These are phyloP conservation scores for Calonectria hongkongensis DNA, from an alignment of 2,329 filamentous ascomycete genomes.

Conservation along the genomic window DNA sequence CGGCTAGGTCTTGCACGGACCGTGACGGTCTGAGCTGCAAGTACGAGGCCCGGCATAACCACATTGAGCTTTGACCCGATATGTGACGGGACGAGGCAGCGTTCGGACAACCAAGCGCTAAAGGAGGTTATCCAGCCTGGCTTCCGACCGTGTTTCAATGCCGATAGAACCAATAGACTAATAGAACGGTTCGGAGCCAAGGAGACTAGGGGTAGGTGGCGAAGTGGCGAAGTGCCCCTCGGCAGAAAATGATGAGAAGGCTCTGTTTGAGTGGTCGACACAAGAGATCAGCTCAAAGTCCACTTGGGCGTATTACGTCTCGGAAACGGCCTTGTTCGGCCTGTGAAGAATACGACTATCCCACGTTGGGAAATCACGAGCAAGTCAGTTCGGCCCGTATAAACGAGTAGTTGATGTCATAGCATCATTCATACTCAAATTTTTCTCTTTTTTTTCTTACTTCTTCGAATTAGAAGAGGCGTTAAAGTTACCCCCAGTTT, in stretches of 20 bases:
- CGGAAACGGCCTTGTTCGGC: slow-evolving; percentile 13
- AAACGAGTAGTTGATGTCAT: slow-evolving; percentile 33
- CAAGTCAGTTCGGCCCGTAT: slow-evolving; percentile 15
- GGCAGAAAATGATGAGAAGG: slow-evolving; percentile 42
- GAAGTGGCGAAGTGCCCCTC: slow-evolving; percentile 48
- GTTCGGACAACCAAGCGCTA: slow-evolving; percentile 35
- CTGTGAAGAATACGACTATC: neutral
- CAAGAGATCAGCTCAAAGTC: slow-evolving; percentile 25
- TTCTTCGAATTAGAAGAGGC: neutral
- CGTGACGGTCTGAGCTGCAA: slow-evolving; percentile 10
- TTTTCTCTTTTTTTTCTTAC: neutral
- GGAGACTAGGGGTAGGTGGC: neutral
- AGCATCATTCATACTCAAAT: neutral
- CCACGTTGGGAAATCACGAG: slow-evolving; percentile 1
- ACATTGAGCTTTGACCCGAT: slow-evolving; percentile 7
- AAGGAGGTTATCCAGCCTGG: slow-evolving; percentile 26
- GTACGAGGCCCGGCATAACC: slow-evolving; percentile 22
- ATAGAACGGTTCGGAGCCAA: slow-evolving; percentile 13
- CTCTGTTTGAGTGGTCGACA: slow-evolving; percentile 51
- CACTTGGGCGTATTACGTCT: slow-evolving; percentile 46
- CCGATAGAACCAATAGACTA: neutral
- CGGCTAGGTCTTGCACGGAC: slow-evolving; percentile 18
- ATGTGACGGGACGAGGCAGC: slow-evolving; percentile 6
- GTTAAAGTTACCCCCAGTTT: slow-evolving; percentile 21
- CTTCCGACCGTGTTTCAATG: slow-evolving; percentile 34